phyloP scores from a whole-genome alignment of 2,329 filamentous ascomycete genomes.

The Lithohypha guttulata region DNA sequence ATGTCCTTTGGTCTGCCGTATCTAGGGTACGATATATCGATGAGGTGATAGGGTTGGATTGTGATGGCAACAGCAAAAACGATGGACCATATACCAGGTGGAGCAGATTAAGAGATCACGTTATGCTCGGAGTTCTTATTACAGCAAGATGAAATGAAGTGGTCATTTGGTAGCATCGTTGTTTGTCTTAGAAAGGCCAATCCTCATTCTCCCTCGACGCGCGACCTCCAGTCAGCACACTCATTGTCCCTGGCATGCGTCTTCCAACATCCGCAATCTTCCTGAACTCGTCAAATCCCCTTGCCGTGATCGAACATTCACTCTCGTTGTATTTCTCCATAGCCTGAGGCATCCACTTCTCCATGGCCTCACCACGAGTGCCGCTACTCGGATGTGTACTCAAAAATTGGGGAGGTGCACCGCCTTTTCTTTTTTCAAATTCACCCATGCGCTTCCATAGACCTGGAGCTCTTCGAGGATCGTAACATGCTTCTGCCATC shows the following conservation, averaged over 20 bases:
- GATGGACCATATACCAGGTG: too few relatives aligned
- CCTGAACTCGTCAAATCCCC: constrained; percentile 12
- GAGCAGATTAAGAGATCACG: too few relatives aligned
- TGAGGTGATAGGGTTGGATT: too few relatives aligned
- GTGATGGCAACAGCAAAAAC: too few relatives aligned
- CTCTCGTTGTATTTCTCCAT: constrained; percentile 29
- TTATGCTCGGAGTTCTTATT: too few relatives aligned
- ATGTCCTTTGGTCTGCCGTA: too few relatives aligned
- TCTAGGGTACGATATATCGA: too few relatives aligned
- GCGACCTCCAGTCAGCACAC: constrained; percentile 1
- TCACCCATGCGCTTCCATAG: constrained; percentile 45
- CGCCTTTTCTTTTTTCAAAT: constrained; percentile 26
- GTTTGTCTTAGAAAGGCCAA: constrained; percentile 7
- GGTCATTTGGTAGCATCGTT: too few relatives aligned
- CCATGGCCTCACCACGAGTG: constrained; percentile 45
- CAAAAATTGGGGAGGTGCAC: constrained; percentile 44
- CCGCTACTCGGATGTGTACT: constrained; percentile 49
- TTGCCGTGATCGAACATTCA: constrained; percentile 27
- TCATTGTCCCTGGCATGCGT: background rate
- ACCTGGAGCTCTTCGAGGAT: constrained; percentile 44
- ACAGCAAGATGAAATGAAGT: too few relatives aligned
- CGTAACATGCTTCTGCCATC: constrained; percentile 52
- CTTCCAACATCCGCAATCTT: constrained; percentile 8
- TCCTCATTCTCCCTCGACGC: background rate
- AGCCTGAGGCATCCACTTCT: constrained; percentile 38